Evolutionary conservation across 129 eudicot genomes (phyloP).

Genomic region (Saposhnikovia divaricata): DNA sequence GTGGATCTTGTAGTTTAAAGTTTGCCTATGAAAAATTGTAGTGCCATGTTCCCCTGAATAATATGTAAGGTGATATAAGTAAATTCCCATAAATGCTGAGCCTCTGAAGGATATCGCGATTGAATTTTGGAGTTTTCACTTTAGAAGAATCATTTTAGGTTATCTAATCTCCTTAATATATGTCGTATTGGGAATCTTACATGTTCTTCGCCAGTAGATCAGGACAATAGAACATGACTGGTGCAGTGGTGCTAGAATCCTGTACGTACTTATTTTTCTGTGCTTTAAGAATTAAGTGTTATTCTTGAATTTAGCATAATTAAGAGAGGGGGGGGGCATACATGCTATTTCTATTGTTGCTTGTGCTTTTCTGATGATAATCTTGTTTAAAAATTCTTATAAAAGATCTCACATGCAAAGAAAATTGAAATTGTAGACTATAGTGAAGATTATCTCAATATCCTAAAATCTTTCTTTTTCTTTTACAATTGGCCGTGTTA

Average conservation of each 20-base stretch:
- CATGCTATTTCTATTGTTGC: not conserved
- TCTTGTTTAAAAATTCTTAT: not conserved
- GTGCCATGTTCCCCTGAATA: not conserved
- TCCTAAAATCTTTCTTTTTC: not conserved
- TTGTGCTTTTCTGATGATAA: not conserved
- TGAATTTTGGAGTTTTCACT: not conserved
- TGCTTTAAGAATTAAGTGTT: not conserved
- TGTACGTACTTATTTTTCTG: not conserved
- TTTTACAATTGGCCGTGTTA: not conserved
- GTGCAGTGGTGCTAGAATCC: not conserved
- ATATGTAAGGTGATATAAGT: not conserved
- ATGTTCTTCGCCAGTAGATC: not conserved
- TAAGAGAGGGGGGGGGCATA: not conserved
- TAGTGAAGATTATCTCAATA: not conserved
- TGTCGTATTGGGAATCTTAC: not conserved
- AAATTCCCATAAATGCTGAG: not conserved
- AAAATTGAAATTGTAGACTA: not conserved
- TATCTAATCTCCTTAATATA: not conserved
- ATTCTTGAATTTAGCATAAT: not conserved
- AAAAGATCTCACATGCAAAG: not conserved
- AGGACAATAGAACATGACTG: not conserved
- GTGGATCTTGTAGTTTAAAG: not conserved
- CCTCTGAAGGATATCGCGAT: not conserved
- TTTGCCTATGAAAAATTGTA: not conserved
- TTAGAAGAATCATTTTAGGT: not conserved